phyloP scores from a whole-genome alignment of 2,329 filamentous ascomycete genomes.

The Cercospora janseana region DNA sequence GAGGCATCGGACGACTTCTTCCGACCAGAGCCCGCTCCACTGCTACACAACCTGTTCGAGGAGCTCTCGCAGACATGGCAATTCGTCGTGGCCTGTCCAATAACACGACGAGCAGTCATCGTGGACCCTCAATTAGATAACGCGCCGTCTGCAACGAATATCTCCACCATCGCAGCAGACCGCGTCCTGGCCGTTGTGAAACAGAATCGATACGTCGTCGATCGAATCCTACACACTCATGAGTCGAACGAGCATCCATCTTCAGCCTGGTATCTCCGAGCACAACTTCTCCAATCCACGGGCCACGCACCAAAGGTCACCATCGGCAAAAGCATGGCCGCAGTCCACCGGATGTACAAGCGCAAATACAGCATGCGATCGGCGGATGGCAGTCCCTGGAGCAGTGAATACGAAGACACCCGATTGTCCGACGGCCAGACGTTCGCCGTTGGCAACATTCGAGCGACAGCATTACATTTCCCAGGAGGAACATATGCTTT shows the following conservation, averaged over 20 bases:
- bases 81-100: slow-evolving; percentile 58
- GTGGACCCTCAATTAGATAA: slow-evolving; percentile 64
- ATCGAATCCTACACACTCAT: slow-evolving; percentile 28
- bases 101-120: slow-evolving; percentile 51
- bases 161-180: slow-evolving; percentile 29
- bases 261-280: slow-evolving; percentile 29
- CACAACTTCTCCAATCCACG: slow-evolving; percentile 21
- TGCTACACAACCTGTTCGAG: slow-evolving; percentile 40
- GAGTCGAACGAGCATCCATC: slow-evolving; percentile 22
- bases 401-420: slow-evolving; percentile 18
- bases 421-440: slow-evolving; percentile 22
- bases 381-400: slow-evolving; percentile 20
- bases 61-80: slow-evolving; percentile 57
- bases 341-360: slow-evolving; percentile 26
- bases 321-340: slow-evolving; percentile 22
- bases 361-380: slow-evolving; percentile 25
- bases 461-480: slow-evolving; percentile 22
- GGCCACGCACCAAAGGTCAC: slow-evolving; percentile 22
- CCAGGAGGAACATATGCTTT: slow-evolving; percentile 23
- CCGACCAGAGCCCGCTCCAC: slow-evolving; percentile 20
- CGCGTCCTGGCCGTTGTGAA: slow-evolving; percentile 19
- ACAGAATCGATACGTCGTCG: slow-evolving; percentile 25
- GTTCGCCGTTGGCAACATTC: slow-evolving; percentile 24
- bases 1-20: slow-evolving; percentile 11
- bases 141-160: slow-evolving; percentile 32